phyloP scores from a whole-genome alignment of 345 rosid genomes.

The Euphorbia lathyris region DNA sequence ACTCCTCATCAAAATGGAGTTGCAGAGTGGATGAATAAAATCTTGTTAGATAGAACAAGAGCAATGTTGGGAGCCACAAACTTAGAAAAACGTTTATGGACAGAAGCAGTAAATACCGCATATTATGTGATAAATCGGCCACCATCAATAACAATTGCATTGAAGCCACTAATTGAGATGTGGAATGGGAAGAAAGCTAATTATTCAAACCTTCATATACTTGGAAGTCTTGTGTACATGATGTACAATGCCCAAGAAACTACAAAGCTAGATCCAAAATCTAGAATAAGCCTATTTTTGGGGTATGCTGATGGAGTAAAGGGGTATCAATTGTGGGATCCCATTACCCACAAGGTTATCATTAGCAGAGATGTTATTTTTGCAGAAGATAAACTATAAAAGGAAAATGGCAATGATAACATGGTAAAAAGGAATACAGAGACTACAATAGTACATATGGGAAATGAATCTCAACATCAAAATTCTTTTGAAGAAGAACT shows the following conservation, averaged over 20 bases:
- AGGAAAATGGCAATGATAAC: not conserved
- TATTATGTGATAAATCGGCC: not conserved
- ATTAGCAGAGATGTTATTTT: not conserved
- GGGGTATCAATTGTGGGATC: not conserved
- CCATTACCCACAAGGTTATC: not conserved
- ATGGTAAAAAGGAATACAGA: too few species aligned
- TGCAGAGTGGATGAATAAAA: slow-evolving; percentile 1
- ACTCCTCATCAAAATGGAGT: not conserved
- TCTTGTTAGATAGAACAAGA: not conserved
- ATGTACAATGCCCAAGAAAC: not conserved
- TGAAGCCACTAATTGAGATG: not conserved
- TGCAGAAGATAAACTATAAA: not conserved
- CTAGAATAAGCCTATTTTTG: not conserved
- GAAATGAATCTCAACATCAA: not conserved
- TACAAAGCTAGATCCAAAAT: slow-evolving; percentile 4
- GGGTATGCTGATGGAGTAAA: not conserved
- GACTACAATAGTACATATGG: not conserved
- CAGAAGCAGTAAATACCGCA: not conserved
- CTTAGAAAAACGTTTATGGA: not conserved
- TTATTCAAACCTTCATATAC: not conserved
- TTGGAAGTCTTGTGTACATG: not conserved
- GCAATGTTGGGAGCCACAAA: not conserved
- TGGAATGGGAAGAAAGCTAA: not conserved
- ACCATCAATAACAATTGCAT: not conserved
- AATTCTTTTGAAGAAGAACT: slow-evolving; percentile 3